These are phyloP conservation scores for Aspergillus mulundensis DNA, from an alignment of 495 filamentous ascomycete species.

Conservation along the genomic window DNA sequence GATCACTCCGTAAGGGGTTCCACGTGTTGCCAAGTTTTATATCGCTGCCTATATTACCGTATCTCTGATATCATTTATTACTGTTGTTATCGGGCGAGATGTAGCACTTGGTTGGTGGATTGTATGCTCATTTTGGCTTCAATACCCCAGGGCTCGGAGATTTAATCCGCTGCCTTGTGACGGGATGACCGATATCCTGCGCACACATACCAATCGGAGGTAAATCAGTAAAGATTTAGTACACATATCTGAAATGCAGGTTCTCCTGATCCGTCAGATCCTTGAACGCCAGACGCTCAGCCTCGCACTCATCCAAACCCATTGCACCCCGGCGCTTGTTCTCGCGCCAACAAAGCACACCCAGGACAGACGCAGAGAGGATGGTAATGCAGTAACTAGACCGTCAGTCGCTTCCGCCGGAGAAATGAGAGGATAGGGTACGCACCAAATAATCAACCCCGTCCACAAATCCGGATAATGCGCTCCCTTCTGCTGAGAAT, in stretches of 20 bases:
- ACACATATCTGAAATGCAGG: constrained; percentile 66
- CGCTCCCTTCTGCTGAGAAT: constrained; percentile 51
- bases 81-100: not conserved
- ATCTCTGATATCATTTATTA: not conserved
- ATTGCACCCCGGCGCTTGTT: constrained; percentile 48
- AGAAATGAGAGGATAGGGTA: not conserved
- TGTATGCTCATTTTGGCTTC: too few relatives aligned
- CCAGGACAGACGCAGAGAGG: constrained; percentile 48
- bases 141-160: too few relatives aligned
- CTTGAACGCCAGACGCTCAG: constrained; percentile 61
- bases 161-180: too few relatives aligned
- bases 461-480: constrained; percentile 72
- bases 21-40: not conserved
- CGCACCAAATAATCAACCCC: constrained; percentile 60
- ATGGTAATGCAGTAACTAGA: constrained; percentile 62
- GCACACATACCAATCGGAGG: too few relatives aligned
- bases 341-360: constrained; percentile 51
- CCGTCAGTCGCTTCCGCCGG: not conserved
- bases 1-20: too few relatives aligned
- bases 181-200: too few relatives aligned
- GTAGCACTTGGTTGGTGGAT: not conserved
- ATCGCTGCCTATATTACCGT: not conserved
- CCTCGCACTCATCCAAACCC: constrained; percentile 54
- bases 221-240: not conserved
- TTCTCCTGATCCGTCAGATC: constrained; percentile 78